Percentiles rank a stretch among this genome's conserved stretches.
These are phyloP conservation scores for Triangularia setosa DNA, from an alignment of 2,329 filamentous ascomycete species.

Conservation along the genomic window DNA sequence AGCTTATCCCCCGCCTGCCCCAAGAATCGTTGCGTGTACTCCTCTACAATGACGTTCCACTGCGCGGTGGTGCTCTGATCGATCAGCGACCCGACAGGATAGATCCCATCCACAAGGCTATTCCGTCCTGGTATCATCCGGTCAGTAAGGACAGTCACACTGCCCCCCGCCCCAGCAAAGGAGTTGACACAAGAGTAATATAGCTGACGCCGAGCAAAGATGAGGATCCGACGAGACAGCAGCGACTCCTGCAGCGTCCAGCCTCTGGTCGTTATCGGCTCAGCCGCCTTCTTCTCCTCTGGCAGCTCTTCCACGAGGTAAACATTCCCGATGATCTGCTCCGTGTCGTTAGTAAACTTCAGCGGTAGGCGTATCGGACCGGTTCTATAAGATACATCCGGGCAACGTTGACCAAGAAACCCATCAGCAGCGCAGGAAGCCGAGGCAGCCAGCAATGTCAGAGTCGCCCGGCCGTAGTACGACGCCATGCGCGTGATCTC, in stretches of 20 bases:
- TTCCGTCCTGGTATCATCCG: constrained; percentile 1
- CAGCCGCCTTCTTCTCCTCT: not conserved
- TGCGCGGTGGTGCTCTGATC: not conserved
- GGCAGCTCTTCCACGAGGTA: not conserved
- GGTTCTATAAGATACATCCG: not conserved
- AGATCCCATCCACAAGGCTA: not conserved
- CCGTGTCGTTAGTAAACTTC: not conserved
- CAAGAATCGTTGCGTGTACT: not conserved
- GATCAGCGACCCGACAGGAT: constrained; percentile 4
- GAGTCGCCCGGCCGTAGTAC: constrained; percentile 7
- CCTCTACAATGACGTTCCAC: constrained; percentile 2
- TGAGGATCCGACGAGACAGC: constrained; percentile 5
- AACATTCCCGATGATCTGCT: not conserved
- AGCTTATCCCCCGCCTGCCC: constrained; percentile 5
- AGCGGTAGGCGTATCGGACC: not conserved
- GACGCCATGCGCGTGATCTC: constrained; percentile 12
- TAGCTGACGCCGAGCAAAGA: constrained; percentile 3
- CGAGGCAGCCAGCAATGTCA: constrained; percentile 10
- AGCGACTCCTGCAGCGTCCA: constrained; percentile 11
- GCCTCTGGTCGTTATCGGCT: constrained; percentile 1
- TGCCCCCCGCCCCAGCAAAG: constrained; percentile 3
- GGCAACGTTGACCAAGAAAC: not conserved
- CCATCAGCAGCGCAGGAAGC: not conserved
- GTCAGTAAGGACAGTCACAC: not conserved
- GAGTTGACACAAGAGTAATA: constrained; percentile 12